Base-by-base conservation (phyloP, 2,329 filamentous ascomycete species). In the Talaromyces amestolkiae region DNA sequence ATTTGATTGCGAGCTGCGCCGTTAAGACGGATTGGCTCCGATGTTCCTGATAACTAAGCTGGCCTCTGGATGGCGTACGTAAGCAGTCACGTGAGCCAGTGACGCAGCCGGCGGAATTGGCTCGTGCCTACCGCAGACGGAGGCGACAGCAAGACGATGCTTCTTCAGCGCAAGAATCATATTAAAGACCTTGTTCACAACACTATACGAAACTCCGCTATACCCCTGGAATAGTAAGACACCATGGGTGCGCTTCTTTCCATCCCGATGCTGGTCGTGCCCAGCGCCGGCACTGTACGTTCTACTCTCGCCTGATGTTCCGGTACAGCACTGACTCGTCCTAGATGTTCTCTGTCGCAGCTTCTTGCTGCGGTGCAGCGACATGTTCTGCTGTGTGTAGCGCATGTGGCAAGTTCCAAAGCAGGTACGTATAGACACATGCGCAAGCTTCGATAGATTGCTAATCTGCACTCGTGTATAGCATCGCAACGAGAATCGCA, bases 321-420 rank as follows among this genome's bases (percentile, higher is more conserved):
- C 58, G 51, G 15, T 37, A 63, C 61, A 61, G 59, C 41, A 63
- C 54, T 63, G 58, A 66, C 67, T 66, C 70, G 56, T 67, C 71
- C 17, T 74, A 93, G 91, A 73, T 96, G 69, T 76, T 92, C 70
- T 92, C 91, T 51, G 89, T 93, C 71, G 90, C 84, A 68, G 92
- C 91, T 69, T 97, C 93, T 73, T 99, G 95, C 81, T 99, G 95
- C 77, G 95, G 95, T 75, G 95, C 95, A 33, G 93, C 95, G 54
- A 97, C 95, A 61, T 98, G 94, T 81, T 96, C 93, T 72, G 94
- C 95, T 77, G 90, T 98, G 58, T 98, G 93, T 82, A 95, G 91
- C 77, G 91, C 93, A 13, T 99, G 94, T 76, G 94, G 95, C 61
- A 98, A 97, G 78, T 98, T 94, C 80, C 92, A 93, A 72, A 98